phyloP scores from a whole-genome alignment of 2,329 filamentous ascomycete species.

The Xylariales sp. region DNA sequence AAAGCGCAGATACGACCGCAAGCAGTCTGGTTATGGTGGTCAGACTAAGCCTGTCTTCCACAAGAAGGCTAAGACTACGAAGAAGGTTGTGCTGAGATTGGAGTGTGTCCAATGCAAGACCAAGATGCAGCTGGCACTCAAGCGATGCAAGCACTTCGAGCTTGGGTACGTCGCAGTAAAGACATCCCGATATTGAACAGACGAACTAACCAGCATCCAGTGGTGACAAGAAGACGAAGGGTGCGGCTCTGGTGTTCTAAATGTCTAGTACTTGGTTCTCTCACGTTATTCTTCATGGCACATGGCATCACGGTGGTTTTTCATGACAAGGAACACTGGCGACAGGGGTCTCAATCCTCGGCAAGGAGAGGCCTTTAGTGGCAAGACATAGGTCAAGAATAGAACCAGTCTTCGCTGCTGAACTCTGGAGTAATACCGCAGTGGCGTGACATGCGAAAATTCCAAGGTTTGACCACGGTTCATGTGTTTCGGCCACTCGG shows the following conservation, averaged over 20 bases:
- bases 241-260: conserved; percentile 99
- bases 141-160: conserved; percentile 99
- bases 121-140: conserved; percentile 95
- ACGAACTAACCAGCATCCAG: conserved; percentile 50
- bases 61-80: conserved; percentile 99
- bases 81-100: conserved; percentile 98
- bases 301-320: conserved; percentile 42
- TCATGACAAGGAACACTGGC: conserved; percentile 31
- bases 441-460: no score
- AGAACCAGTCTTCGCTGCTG: conserved; percentile 20
- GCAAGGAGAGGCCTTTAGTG: conserved; percentile 27
- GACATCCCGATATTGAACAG: conserved; percentile 6
- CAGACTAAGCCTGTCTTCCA: conserved; percentile 99
- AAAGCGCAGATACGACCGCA: conserved; percentile 99
- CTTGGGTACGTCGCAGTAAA: conserved; percentile 68
- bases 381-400: conserved; percentile 18
- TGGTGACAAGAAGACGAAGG: conserved; percentile 99
- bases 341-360: conserved; percentile 40
- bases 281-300: conserved; percentile 38
- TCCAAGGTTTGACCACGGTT: no score
- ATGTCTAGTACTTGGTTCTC: conserved; percentile 43
- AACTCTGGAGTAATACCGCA: conserved; percentile 10
- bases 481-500: no score
- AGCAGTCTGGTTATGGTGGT: conserved; percentile 99
- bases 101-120: conserved; percentile 98